phyloP scores from a whole-genome alignment of 2,329 filamentous ascomycete species.

The Graphium sp. region DNA sequence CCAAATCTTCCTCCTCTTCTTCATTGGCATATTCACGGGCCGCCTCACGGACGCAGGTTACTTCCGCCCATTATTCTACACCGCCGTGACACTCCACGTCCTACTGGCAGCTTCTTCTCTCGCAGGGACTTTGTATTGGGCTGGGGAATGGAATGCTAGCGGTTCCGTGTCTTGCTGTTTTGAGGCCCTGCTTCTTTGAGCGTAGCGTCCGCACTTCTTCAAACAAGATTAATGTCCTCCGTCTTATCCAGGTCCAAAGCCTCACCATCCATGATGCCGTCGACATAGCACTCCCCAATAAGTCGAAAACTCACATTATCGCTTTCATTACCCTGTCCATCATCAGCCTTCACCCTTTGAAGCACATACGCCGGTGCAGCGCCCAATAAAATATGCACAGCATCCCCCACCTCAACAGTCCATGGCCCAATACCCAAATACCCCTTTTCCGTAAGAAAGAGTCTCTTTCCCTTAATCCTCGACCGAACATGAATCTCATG shows the following conservation, averaged over 20 bases:
- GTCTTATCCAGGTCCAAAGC: slow-evolving; percentile 6
- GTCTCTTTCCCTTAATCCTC: too few relatives aligned
- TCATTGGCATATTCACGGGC: slow-evolving; percentile 34
- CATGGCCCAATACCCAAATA: slow-evolving; percentile 13
- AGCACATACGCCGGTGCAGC: slow-evolving; percentile 11
- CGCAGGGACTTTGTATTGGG: slow-evolving; percentile 36
- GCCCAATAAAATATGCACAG: slow-evolving; percentile 12
- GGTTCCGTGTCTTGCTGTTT: too few relatives aligned
- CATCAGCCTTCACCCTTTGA: slow-evolving; percentile 8
- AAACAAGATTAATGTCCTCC: background rate
- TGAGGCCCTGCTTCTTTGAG: background rate
- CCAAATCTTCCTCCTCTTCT: slow-evolving; percentile 36
- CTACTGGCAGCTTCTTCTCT: slow-evolving; percentile 39
- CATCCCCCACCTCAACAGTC: slow-evolving; percentile 9
- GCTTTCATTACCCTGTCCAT: too few relatives aligned
- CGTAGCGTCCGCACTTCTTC: slow-evolving; percentile 4
- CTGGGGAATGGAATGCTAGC: slow-evolving; percentile 45
- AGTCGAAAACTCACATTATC: slow-evolving; percentile 12
- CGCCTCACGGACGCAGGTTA: slow-evolving; percentile 37
- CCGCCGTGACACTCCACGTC: slow-evolving; percentile 19
- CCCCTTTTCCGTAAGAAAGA: slow-evolving; percentile 13
- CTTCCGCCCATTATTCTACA: slow-evolving; percentile 24
- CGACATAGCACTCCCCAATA: slow-evolving; percentile 15
- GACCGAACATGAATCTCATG: too few relatives aligned
- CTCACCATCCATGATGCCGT: slow-evolving; percentile 17